These are phyloP conservation scores for Backusella tuberculispora DNA, from an alignment of 192 early-diverging fungal genomes.

Conservation along the genomic window DNA sequence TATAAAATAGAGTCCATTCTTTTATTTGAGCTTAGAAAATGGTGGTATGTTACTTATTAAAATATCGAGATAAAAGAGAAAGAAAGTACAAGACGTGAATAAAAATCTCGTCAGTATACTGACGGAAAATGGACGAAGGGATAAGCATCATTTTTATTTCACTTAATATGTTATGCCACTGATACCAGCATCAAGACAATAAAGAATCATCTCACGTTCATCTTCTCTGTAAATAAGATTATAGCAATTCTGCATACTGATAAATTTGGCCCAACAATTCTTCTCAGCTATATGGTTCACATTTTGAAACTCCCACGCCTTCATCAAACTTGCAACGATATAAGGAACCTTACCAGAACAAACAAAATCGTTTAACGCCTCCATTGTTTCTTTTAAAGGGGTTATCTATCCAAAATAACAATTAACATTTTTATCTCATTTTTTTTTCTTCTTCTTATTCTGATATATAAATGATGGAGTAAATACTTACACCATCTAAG, in stretches of 20 bases:
- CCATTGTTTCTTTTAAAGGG: slow-evolving; percentile 73
- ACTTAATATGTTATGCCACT: too few relatives aligned
- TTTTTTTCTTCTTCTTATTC: neutral
- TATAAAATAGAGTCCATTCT: too few relatives aligned
- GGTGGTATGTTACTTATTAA: too few relatives aligned
- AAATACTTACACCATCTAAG: slow-evolving; percentile 46
- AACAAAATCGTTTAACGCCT: slow-evolving; percentile 70
- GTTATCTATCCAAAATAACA: slow-evolving; percentile 37
- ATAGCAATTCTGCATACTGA: slow-evolving; percentile 31
- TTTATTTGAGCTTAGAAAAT: too few relatives aligned
- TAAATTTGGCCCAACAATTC: slow-evolving; percentile 41
- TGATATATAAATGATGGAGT: neutral
- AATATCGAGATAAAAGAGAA: too few relatives aligned
- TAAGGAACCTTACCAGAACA: slow-evolving; percentile 60
- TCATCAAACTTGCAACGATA: slow-evolving; percentile 45
- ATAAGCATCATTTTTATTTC: too few relatives aligned
- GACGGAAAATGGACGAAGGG: too few relatives aligned
- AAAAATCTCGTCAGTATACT: too few relatives aligned
- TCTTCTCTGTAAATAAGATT: too few relatives aligned
- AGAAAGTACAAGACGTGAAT: too few relatives aligned
- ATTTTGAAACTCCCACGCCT: slow-evolving; percentile 45
- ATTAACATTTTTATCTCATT: neutral
- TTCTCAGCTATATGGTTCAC: slow-evolving; percentile 42
- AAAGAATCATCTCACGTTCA: slow-evolving; percentile 45
- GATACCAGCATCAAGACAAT: slow-evolving; percentile 40